phyloP scores from a whole-genome alignment of 192 early-diverging fungal genomes.

The Podila horticola region DNA sequence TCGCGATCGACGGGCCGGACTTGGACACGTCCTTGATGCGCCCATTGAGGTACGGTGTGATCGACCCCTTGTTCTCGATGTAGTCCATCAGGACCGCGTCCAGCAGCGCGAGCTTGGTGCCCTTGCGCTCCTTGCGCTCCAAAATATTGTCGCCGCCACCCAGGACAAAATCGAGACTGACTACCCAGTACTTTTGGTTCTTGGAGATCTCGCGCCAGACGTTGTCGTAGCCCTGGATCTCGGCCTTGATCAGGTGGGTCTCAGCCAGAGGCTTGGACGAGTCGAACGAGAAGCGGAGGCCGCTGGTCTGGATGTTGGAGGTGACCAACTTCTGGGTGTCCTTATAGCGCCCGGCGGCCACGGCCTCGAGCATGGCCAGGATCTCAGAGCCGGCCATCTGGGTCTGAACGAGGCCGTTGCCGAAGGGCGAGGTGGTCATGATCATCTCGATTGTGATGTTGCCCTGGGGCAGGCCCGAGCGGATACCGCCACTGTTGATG shows the following conservation, averaged over 20 bases:
- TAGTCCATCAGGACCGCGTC: constrained; percentile 54
- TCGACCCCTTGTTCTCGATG: constrained; percentile 17
- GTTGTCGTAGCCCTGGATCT: constrained; percentile 36
- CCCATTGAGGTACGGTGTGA: constrained; percentile 44
- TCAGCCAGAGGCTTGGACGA: constrained; percentile 19
- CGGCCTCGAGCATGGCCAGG: constrained; percentile 58
- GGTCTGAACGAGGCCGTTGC: constrained; percentile 61
- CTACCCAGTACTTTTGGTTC: constrained; percentile 54
- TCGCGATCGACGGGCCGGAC: not conserved
- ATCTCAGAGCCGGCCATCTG: constrained; percentile 64
- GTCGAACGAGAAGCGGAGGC: constrained; percentile 60
- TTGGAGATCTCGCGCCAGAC: constrained; percentile 53
- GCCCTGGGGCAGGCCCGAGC: constrained; percentile 62
- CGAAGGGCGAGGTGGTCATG: constrained; percentile 71
- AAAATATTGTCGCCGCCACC: constrained; percentile 73
- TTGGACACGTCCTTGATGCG: constrained; percentile 42
- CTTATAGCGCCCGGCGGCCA: constrained; percentile 43
- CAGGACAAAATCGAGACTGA: constrained; percentile 68
- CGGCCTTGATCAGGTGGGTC: constrained; percentile 11
- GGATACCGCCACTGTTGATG: constrained; percentile 72
- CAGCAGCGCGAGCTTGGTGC: constrained; percentile 24
- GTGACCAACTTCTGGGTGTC: constrained; percentile 52
- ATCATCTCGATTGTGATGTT: constrained; percentile 67
- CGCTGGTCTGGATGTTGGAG: constrained; percentile 68
- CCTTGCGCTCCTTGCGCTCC: constrained; percentile 12